Evolutionary conservation across 2,329 filamentous ascomycete species (phyloP), one percentile per base, ranked within the genome.

Genomic region (Paraphoma sp.): DNA sequence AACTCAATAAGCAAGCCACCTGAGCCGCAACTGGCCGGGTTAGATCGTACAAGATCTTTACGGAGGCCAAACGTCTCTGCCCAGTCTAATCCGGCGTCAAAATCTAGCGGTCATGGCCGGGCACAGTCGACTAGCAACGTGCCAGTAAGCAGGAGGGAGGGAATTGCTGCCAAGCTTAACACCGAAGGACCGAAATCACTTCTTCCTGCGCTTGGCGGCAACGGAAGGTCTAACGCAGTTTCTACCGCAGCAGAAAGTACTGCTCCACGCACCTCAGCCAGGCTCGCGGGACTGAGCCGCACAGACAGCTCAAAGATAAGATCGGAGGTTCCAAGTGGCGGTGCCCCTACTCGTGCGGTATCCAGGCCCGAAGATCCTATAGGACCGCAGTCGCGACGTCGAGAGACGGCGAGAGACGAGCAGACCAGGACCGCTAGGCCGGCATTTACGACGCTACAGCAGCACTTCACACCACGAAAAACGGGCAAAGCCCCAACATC

Each of bases 391-490:
- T 36, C 57, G 43, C 62, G 56, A 54, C 65, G 62, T 17, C 63
- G 60, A 46, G 69, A 68, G 17, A 45, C 48, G 30, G 33, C 28
- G 6, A 65, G 60, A 17, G 70, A 73, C 42, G 73, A 70, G 18
- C 33, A 59, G 1, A 68, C 63, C 47, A 71, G 67, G 45, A 56
- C 50, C 31, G 55, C 50, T 36, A 67, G 71, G 18, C 75, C 75
- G 36, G 72, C 72, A 1, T 78, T 78, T 49, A 71, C 67, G 14
- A 78, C 74, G 1, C 53, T 77, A 30, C 76, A 78, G 55, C 76
- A 78, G 53, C 75, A 77, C 57, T 78, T 76, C 42, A 76, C 76
- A 4, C 76, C 76, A 33, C 72, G 69, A 16, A 78, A 78, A 48
- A 53, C 61, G 12, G 60, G 61, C 23, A 76, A 76, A 63, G 72